Evolutionary conservation across 305 asterid genomes (phyloP).

Genomic region (Fraxinus platypoda): DNA sequence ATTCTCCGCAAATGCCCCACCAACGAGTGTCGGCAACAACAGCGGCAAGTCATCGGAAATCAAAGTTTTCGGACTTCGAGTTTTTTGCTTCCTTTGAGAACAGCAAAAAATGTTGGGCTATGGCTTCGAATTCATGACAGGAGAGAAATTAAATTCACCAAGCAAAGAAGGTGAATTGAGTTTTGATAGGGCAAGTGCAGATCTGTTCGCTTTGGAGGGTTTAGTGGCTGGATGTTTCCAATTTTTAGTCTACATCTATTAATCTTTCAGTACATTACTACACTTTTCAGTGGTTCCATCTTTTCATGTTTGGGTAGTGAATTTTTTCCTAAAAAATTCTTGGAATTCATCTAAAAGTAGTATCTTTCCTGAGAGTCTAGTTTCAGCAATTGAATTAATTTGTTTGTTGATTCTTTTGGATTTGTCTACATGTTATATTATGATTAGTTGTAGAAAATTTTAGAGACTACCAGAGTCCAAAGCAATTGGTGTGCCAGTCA

Average conservation of each 20-base stretch:
- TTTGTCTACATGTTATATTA: background rate
- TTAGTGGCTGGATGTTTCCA: background rate
- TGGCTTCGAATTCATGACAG: background rate
- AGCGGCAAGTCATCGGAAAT: background rate
- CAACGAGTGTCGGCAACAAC: background rate
- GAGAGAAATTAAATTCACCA: background rate
- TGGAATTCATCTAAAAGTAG: background rate
- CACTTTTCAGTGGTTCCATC: background rate
- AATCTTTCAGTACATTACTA: background rate
- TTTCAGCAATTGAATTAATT: background rate
- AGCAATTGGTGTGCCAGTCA: background rate
- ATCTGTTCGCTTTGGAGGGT: background rate
- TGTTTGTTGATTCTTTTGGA: background rate
- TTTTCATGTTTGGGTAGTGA: background rate
- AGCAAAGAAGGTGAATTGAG: background rate
- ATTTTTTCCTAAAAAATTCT: background rate
- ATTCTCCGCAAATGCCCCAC: background rate
- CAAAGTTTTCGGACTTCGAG: background rate
- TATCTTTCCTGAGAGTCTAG: background rate
- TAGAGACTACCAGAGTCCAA: background rate
- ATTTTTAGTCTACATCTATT: background rate
- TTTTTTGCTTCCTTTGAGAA: background rate
- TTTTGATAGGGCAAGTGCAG: background rate
- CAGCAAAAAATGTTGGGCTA: background rate
- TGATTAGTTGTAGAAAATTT: background rate